Conservation (phyloP, 768 basidiomycete genomes). For the Suillus cothurnatus region DNA sequence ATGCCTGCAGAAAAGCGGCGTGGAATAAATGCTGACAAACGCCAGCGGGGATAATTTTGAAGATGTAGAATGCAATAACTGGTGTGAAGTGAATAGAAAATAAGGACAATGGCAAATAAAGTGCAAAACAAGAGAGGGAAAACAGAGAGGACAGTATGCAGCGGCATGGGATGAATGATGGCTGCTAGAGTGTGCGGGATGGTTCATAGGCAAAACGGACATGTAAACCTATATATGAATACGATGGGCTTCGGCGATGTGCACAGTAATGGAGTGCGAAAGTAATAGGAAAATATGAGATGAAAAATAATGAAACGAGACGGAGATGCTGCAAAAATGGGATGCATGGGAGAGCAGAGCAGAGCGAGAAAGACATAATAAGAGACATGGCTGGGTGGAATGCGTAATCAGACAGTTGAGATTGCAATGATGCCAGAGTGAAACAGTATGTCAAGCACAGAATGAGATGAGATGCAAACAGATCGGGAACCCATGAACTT, state of each 20-base stretch:
- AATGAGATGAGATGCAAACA: constrained; percentile 26
- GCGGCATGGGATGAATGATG: constrained; percentile 24
- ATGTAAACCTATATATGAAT: constrained; percentile 36
- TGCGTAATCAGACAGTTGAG: constrained; percentile 42
- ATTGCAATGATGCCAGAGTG: constrained; percentile 37
- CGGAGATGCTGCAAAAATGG: constrained; percentile 25
- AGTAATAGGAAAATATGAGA: not conserved
- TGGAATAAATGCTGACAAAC: constrained; percentile 31
- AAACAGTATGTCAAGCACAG: constrained; percentile 40
- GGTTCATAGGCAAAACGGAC: constrained; percentile 34
- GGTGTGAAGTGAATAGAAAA: constrained; percentile 17
- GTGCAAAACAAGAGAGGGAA: constrained; percentile 12
- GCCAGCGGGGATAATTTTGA: constrained; percentile 30
- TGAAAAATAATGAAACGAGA: constrained; percentile 27
- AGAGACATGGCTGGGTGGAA: constrained; percentile 35
- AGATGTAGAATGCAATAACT: constrained; percentile 27
- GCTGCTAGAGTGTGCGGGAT: constrained; percentile 18
- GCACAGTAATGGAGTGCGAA: constrained; percentile 6
- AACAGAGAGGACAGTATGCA: constrained; percentile 27
- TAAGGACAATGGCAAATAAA: constrained; percentile 28
- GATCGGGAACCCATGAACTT: constrained; percentile 3
- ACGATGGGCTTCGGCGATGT: constrained; percentile 34
- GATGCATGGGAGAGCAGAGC: constrained; percentile 31
- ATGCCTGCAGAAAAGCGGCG: constrained; percentile 16
- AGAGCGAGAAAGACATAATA: constrained; percentile 38